Percentiles rank a stretch among this genome's conserved stretches.
phyloP scores from a whole-genome alignment of 495 filamentous ascomycete species.

The Xylaria palmicola region DNA sequence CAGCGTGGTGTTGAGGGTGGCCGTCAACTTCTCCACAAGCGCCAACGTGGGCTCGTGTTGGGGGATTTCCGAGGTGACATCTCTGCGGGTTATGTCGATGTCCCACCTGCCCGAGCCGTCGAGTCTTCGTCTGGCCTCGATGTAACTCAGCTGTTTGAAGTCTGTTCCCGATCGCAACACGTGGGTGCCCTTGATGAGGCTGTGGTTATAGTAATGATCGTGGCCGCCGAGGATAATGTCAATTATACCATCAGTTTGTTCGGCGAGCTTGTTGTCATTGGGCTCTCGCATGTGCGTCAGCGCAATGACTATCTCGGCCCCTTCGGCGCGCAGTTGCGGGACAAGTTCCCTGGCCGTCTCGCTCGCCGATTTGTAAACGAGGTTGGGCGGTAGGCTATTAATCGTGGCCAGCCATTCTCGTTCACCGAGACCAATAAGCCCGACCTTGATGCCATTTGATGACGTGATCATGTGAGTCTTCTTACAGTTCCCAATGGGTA shows the following conservation, averaged over 20 bases:
- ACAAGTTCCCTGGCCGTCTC: conserved; percentile 68
- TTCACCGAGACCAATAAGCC: conserved; percentile 81
- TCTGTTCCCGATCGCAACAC: conserved; percentile 81
- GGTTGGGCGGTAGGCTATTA: conserved; percentile 74
- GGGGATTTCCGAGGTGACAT: conserved; percentile 65
- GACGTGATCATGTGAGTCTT: conserved; percentile 70
- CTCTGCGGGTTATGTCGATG: conserved; percentile 71
- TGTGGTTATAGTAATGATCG: conserved; percentile 83
- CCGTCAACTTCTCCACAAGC: conserved; percentile 66
- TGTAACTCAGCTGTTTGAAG: conserved; percentile 87
- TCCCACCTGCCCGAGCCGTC: conserved; percentile 60
- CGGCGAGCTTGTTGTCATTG: conserved; percentile 78
- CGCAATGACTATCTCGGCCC: conserved; percentile 77
- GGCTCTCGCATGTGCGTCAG: conserved; percentile 85
- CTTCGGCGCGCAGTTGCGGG: conserved; percentile 66
- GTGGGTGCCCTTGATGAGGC: conserved; percentile 72
- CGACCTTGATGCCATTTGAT: conserved; percentile 82
- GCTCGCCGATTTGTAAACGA: conserved; percentile 76
- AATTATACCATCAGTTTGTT: conserved; percentile 64
- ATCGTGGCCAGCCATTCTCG: conserved; percentile 79
- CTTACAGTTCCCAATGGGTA: conserved; percentile 67
- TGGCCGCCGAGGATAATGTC: conserved; percentile 88
- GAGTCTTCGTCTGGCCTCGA: conserved; percentile 63
- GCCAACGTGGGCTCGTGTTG: conserved; percentile 55
- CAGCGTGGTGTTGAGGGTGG: conserved; percentile 67